A percentile compares a stretch with the other conserved stretches of the same genome.
These are phyloP conservation scores for Sarocladium kiliense DNA, from an alignment of 2,329 filamentous ascomycete species.

Conservation along the genomic window DNA sequence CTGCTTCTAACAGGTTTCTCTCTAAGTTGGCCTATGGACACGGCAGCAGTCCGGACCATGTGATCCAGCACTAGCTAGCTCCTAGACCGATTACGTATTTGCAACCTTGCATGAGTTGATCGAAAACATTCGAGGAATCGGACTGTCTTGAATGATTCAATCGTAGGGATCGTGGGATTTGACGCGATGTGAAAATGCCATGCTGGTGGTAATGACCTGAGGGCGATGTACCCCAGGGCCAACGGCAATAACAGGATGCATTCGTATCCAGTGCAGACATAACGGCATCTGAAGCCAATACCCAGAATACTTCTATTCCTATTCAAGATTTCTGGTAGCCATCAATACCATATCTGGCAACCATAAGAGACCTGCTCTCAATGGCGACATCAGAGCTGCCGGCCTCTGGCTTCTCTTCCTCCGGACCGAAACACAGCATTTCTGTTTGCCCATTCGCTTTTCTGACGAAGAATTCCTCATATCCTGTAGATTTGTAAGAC, in stretches of 20 bases:
- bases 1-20: neutral
- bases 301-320: too few relatives aligned
- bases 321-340: too few relatives aligned
- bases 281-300: too few relatives aligned
- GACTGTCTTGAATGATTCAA: too few relatives aligned
- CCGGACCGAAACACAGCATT: neutral
- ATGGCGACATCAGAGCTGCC: neutral
- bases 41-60: neutral
- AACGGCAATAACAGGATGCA: too few relatives aligned
- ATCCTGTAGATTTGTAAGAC: neutral
- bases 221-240: too few relatives aligned
- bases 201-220: too few relatives aligned
- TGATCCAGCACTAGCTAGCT: neutral
- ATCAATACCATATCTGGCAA: neutral
- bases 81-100: neutral
- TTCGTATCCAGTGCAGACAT: too few relatives aligned
- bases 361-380: neutral
- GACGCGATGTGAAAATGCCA: too few relatives aligned
- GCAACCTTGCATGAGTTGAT: too few relatives aligned
- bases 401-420: neutral
- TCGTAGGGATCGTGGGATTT: too few relatives aligned
- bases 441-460: neutral
- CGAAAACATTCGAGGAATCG: too few relatives aligned
- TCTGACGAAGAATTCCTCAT: conserved; percentile 1
- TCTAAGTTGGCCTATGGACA: neutral